These are phyloP conservation scores for Penicillium sp. DNA, from an alignment of 2,329 filamentous ascomycete genomes.

Conservation along the genomic window DNA sequence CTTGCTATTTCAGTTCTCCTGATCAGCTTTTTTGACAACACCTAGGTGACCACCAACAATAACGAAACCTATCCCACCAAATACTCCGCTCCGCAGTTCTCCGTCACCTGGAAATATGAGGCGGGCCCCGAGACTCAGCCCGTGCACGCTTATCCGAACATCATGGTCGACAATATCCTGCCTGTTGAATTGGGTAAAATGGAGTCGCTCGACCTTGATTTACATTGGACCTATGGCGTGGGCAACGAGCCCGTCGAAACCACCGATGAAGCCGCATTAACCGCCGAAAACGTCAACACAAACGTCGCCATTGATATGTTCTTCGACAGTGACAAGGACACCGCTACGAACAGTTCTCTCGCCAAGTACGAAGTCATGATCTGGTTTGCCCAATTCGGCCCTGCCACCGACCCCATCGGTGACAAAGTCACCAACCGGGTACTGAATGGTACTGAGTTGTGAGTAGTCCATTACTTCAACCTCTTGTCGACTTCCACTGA, in stretches of 20 bases:
- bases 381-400: constrained; percentile 53
- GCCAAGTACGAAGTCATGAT: constrained; percentile 56
- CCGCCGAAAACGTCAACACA: constrained; percentile 44
- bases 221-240: constrained; percentile 52
- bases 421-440: constrained; percentile 32
- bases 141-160: constrained; percentile 57
- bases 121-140: constrained; percentile 43
- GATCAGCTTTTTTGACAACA: background rate
- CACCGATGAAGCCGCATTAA: constrained; percentile 38
- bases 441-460: constrained; percentile 42
- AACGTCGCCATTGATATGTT: constrained; percentile 63
- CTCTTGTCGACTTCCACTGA: background rate
- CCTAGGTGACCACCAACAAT: constrained; percentile 49
- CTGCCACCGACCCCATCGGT: constrained; percentile 51
- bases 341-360: constrained; percentile 39
- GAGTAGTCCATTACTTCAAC: constrained; percentile 5
- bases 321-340: constrained; percentile 47
- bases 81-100: constrained; percentile 49
- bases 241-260: constrained; percentile 42
- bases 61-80: constrained; percentile 52
- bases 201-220: constrained; percentile 43
- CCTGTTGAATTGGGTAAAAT: constrained; percentile 45
- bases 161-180: constrained; percentile 48
- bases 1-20: background rate
- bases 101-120: constrained; percentile 54